phyloP scores from a whole-genome alignment of 441 rosid genomes.

The Daphne laureola region DNA sequence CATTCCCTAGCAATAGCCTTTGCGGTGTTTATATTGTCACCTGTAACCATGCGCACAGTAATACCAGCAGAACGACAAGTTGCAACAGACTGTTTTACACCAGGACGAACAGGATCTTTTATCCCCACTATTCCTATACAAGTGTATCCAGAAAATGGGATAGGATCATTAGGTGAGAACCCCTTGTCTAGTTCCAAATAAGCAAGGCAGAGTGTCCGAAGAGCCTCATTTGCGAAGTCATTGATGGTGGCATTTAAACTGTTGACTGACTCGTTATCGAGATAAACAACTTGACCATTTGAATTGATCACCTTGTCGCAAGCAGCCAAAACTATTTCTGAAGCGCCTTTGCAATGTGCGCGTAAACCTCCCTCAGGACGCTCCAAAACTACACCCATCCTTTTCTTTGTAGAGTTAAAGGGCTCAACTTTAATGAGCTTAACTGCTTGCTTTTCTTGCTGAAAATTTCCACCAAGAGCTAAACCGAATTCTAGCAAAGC shows the following conservation, averaged over 20 bases:
- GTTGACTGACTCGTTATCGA: constrained; percentile 37
- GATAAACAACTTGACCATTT: constrained; percentile 51
- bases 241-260: constrained; percentile 43
- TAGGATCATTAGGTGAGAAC: constrained; percentile 37
- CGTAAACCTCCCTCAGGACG: constrained; percentile 46
- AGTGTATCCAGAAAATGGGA: constrained; percentile 63
- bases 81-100: constrained; percentile 66
- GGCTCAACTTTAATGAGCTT: constrained; percentile 76
- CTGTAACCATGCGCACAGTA: constrained; percentile 69
- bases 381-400: constrained; percentile 76
- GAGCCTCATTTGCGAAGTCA: constrained; percentile 64
- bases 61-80: constrained; percentile 60
- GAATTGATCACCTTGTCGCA: constrained; percentile 52
- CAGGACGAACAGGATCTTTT: constrained; percentile 74
- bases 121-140: constrained; percentile 71
- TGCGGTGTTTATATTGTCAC: constrained; percentile 70
- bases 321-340: constrained; percentile 56
- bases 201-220: constrained; percentile 66
- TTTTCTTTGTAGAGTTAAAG: constrained; percentile 63
- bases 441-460: constrained; percentile 35
- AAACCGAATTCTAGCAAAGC: constrained; percentile 80
- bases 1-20: constrained; percentile 77
- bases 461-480: constrained; percentile 77
- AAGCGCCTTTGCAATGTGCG: constrained; percentile 64
- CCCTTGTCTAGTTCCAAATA: constrained; percentile 44